Evolutionary conservation across 768 basidiomycete species (phyloP), one percentile per base, ranked within the genome.

Genomic region (Naematelia aurantialba): DNA sequence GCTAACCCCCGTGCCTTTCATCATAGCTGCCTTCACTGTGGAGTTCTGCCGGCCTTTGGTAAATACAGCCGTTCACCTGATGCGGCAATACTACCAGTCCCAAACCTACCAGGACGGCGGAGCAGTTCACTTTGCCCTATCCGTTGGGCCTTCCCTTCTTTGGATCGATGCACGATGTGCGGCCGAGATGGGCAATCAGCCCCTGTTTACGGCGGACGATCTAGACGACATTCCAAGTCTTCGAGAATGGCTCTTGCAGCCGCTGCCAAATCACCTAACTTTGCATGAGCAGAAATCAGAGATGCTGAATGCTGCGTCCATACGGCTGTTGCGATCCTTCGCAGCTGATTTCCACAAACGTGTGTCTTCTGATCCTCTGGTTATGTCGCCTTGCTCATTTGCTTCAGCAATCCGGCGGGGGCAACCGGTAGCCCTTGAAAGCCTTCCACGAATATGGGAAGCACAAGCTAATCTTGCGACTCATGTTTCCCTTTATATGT

Each of bases 111-210:
- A 17, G 27, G 13, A 5, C 4, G 25, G 12, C 30, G 49, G 39
- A 13, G 13, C 13, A 13, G 12, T 19, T 13, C 3, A 24, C 22
- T 29, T 52, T 22, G n/a, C 42, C 10, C 22, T 52, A 25, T 52
- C 14, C 34, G 27, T 30, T 19, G 45, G 56, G 2, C 29, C 22
- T 17, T 14, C 39, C 14, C 49, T 45, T 8, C 34, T 58, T 17
- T 51, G 29, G 26, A 34, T 44, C 17, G 57, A 58, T 44, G 49
- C 57, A 30, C 21, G 29, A 5, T 51, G 48, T 3, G 49, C 57
- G 12, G 48, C 49, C 11, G 57, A 58, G 39, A 51, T 29, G 14
- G 49, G 57, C 4, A 52, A 52, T 22, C 50, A 49, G 42, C 57
- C 57, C 2, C 12, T 42, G 27, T 34, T 58, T 17, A 58, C 26